Conservation (phyloP, 2,329 filamentous ascomycete genomes). For the Sporothrix pallida region DNA sequence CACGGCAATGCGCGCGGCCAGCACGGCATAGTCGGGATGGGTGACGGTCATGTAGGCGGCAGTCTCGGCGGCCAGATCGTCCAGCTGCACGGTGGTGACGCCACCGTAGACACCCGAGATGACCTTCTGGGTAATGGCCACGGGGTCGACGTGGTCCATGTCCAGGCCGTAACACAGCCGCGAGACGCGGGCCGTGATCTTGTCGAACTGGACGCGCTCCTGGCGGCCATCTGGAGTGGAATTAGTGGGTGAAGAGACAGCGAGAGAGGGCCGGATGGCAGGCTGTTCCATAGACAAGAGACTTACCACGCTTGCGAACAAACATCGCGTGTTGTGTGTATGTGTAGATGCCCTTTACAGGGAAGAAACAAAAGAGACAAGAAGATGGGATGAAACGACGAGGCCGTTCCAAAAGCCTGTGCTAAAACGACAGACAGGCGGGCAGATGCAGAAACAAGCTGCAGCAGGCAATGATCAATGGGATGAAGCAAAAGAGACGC, state of each 20-base stretch:
- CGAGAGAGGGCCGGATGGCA: not conserved
- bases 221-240: constrained; percentile 86
- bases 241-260: not conserved
- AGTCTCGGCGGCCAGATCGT: constrained; percentile 97
- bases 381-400: constrained; percentile 18
- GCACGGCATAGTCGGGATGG: constrained; percentile 97
- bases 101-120: constrained; percentile 99
- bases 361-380: constrained; percentile 31
- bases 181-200: constrained; percentile 98
- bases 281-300: not conserved
- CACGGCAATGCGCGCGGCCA: constrained; percentile 96
- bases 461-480: constrained; percentile 18
- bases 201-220: constrained; percentile 99
- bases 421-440: constrained; percentile 8
- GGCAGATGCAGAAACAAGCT: constrained; percentile 14
- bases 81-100: constrained; percentile 93
- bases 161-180: constrained; percentile 97
- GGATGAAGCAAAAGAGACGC: constrained; percentile 4
- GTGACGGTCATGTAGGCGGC: constrained; percentile 99
- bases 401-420: constrained; percentile 6
- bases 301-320: constrained; percentile 68
- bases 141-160: constrained; percentile 91
- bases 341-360: constrained; percentile 32
- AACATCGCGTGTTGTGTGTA: constrained; percentile 55
- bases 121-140: constrained; percentile 98